phyloP scores from a whole-genome alignment of 148 eudicot genomes.

The Rhododendron molle region DNA sequence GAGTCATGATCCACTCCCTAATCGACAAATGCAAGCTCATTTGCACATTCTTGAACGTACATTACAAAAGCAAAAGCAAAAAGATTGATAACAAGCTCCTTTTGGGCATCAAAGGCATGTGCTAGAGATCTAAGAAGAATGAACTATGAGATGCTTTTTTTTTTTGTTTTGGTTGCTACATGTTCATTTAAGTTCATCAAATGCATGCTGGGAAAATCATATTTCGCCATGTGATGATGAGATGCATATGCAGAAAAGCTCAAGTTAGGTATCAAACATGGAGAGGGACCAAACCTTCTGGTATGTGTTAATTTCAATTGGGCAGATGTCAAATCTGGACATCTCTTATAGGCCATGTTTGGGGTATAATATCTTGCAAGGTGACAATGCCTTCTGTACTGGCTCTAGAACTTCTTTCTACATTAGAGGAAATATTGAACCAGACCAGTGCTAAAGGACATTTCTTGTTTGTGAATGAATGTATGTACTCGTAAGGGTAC shows the following conservation, averaged over 20 bases:
- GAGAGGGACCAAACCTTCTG: conserved; percentile 20
- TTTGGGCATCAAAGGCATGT: background rate
- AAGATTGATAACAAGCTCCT: background rate
- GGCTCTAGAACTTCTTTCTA: background rate
- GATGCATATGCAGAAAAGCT: background rate
- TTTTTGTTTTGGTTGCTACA: background rate
- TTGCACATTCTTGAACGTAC: background rate
- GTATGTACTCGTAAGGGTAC: background rate
- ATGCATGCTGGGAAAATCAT: background rate
- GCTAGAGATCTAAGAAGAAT: background rate
- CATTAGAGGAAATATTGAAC: background rate
- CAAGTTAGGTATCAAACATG: conserved; percentile 12
- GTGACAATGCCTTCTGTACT: background rate
- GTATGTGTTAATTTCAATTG: conserved; percentile 27
- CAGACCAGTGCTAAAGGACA: background rate
- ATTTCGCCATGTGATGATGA: conserved; percentile 2
- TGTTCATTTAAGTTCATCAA: background rate
- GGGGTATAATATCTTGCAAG: background rate
- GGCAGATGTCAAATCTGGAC: conserved; percentile 32
- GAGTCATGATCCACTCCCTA: too few relatives aligned
- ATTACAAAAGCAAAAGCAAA: background rate
- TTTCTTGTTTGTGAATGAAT: background rate
- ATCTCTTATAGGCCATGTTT: conserved; percentile 4
- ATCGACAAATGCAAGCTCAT: background rate
- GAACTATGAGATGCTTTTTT: background rate